These are phyloP conservation scores for Hypholoma sublateritium DNA, from an alignment of 768 basidiomycete genomes.

Conservation along the genomic window DNA sequence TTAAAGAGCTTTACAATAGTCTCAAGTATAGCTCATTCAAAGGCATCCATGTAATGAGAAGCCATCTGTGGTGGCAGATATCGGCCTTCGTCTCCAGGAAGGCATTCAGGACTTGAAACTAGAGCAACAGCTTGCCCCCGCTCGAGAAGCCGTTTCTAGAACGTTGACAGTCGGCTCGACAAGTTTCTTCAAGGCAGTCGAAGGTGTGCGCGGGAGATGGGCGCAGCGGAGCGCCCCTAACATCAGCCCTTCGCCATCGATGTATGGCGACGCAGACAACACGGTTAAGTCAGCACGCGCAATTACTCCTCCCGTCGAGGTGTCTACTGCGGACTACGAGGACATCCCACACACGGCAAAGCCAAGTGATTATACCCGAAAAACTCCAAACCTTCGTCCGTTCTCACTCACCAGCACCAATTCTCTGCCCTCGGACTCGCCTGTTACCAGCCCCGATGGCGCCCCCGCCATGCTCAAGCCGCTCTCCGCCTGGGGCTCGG, in stretches of 20 bases:
- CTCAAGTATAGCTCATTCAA: constrained; percentile 1
- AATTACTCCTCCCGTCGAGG: constrained; percentile 39
- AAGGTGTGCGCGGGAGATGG: constrained; percentile 83
- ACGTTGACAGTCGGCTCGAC: constrained; percentile 75
- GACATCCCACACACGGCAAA: constrained; percentile 22
- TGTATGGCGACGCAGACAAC: background rate
- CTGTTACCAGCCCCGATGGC: constrained; percentile 15
- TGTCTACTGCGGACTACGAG: constrained; percentile 36
- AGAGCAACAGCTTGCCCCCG: constrained; percentile 91
- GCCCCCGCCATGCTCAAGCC: constrained; percentile 22
- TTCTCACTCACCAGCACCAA: constrained; percentile 28
- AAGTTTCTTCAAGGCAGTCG: constrained; percentile 86
- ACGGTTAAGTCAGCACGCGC: constrained; percentile 27
- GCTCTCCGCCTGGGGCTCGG: constrained; percentile 30
- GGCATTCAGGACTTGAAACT: constrained; percentile 93
- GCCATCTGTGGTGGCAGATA: constrained; percentile 85
- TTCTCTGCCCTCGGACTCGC: constrained; percentile 21
- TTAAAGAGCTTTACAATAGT: background rate
- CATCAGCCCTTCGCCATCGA: constrained; percentile 18
- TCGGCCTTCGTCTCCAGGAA: constrained; percentile 88
- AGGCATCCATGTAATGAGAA: constrained; percentile 95
- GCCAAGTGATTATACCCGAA: constrained; percentile 17
- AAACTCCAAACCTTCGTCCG: constrained; percentile 17
- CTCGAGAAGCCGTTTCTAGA: constrained; percentile 83
- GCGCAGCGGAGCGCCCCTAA: constrained; percentile 27